Base-by-base conservation (phyloP, 2,329 filamentous ascomycete species). In the Sphaerulina musiva region DNA sequence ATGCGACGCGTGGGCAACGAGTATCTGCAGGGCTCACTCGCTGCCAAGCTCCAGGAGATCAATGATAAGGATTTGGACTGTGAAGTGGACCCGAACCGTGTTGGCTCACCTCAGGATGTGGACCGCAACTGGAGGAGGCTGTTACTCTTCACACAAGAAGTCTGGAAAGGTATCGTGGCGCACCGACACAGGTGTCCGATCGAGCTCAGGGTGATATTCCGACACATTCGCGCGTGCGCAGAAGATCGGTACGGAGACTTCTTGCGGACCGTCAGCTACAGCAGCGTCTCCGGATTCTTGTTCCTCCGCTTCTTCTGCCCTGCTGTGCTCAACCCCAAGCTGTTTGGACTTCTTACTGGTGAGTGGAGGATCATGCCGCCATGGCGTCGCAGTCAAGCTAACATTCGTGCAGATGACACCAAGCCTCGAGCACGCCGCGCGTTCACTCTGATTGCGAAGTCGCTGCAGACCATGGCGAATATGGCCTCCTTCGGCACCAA, bases 221-320 rank as follows among this genome's bases (percentile, higher is more conserved):
- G 95, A 66, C 95, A 95, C 64, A 87, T 97, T 48, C 82, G 89
- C 50, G 89, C 90, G 6, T 95, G 95, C 55, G 91, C 92, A 12
- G 92, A 96, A 64, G 91, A 96, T 69, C 85, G 91, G 14, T 97
- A 95, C 68, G 92, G 92, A 29, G 89, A 95, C 69, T 96, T 95
- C 65, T 75, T 95, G 41, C 84, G 90, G 29, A 92, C 87, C 1
- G 90, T 95, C 38, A 83, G 86, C 44, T 97, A 95, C 68, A 96
- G 91, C 49, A 95, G 90, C 68, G 90, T 97, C 1, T 95, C 90
- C 43, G 92, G 92, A 0, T 97, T 97, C 66, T 73, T 97, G 10
- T 97, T 97, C 69, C 77, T 97, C 57, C 85, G 92, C 4, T 96
- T 96, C 75, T 93, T 97, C 66, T 95, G 91, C 67, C 92, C 92